These are phyloP conservation scores for Aristolochia fimbriata DNA, from an alignment of 164 flowering plant genomes.

Conservation along the genomic window DNA sequence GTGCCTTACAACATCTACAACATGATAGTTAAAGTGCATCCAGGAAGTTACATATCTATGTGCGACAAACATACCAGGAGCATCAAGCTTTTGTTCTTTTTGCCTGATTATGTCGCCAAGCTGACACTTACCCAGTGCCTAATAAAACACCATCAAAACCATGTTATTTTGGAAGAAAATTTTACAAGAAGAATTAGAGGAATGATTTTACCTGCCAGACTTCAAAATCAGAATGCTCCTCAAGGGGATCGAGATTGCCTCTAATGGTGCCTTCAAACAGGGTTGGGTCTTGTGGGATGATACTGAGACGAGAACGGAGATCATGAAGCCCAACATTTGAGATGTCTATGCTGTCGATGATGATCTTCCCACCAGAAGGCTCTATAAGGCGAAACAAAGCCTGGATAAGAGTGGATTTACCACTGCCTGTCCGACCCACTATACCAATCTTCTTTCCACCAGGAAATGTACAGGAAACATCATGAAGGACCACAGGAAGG, in stretches of 20 bases:
- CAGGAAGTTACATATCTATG: neutral
- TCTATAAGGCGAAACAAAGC: constrained; percentile 85
- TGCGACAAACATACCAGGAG: constrained; percentile 57
- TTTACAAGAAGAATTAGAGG: neutral
- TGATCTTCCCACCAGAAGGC: constrained; percentile 69
- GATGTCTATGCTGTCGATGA: constrained; percentile 81
- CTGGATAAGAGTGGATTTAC: constrained; percentile 92
- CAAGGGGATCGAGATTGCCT: constrained; percentile 88
- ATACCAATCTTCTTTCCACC: constrained; percentile 91
- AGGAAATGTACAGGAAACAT: constrained; percentile 67
- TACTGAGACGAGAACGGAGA: constrained; percentile 77
- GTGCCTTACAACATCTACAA: neutral
- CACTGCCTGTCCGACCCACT: constrained; percentile 98
- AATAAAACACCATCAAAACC: constrained; percentile 14
- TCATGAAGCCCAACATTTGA: constrained; percentile 88
- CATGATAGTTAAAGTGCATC: too few relatives aligned
- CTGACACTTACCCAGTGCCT: constrained; percentile 97
- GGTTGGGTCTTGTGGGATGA: constrained; percentile 93
- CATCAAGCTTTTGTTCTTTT: constrained; percentile 72
- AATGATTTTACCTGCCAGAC: constrained; percentile 74
- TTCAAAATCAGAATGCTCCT: constrained; percentile 74
- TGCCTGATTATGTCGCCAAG: constrained; percentile 72
- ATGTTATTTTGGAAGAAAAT: neutral
- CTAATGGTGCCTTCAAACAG: constrained; percentile 91
- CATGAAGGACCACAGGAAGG: constrained; percentile 92